Evolutionary conservation across 495 filamentous ascomycete genomes (phyloP), one percentile per base, ranked within the genome.

Genomic region (Penicillium angulare): DNA sequence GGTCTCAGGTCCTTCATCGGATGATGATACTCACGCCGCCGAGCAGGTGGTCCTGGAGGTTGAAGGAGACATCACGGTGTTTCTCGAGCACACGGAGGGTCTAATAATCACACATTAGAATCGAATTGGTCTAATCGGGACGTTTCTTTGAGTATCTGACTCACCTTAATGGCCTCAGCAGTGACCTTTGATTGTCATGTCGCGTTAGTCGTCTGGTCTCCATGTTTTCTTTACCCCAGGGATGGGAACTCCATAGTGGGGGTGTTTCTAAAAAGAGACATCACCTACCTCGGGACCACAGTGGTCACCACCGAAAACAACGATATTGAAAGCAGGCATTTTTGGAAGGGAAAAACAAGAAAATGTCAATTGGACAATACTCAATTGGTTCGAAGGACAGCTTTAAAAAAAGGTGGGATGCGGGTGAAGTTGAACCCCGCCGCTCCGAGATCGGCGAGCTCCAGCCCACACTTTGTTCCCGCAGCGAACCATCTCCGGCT

Each of bases 31-130:
- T 70, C 82, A 97, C 93, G 61, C 93, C 93, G 53, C 93, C 93
- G 35, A 98, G 77, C 48, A 96, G 80, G 60, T 97, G 92, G 44
- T 96, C 84, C 69, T 97, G 82, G 57, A 97, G 86, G 67, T 97
- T 87, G 76, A 98, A 96, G 56, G 84, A 64, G 61, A 87, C 79
- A 53, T 84, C 74, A 55, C 81, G 83, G 52, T 71, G 67, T 53
- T 82, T 79, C 69, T 95, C 86, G 50, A 98, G 70, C 7, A 85
- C 80, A 48, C 84, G 84, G 63, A 98, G 82, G 55, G 75, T 66
- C 68, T 79, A 61, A 5, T 34, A 5, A n/a, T n/a, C n/a, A n/a
- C n/a, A n/a, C n/a, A n/a, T n/a, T n/a, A 26, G 3, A 13, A 22
- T 17, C 10, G 20, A 33, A 23, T 46, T 27, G 23, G 15, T 15